Evolutionary conservation across 2,329 filamentous ascomycete species (phyloP).

Genomic region (Dothistroma septosporum): DNA sequence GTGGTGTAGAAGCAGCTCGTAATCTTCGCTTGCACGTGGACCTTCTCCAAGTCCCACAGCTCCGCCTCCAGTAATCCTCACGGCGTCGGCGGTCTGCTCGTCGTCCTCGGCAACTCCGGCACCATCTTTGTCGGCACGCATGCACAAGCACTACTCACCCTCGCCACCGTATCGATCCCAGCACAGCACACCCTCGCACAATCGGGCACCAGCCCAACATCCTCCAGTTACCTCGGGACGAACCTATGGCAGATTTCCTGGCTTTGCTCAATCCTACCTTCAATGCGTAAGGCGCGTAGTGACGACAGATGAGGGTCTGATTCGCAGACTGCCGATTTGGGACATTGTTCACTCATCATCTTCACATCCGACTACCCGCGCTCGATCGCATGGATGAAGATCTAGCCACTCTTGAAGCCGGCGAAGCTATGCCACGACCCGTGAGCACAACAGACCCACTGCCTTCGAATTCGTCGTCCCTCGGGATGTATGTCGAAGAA

Average conservation of each 20-base stretch:
- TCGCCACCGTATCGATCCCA: slow-evolving; percentile 15
- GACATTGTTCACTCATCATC: slow-evolving; percentile 21
- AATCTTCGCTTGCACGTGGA: too few species aligned
- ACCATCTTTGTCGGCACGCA: slow-evolving; percentile 22
- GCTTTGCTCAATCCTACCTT: slow-evolving; percentile 17
- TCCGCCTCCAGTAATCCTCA: background rate
- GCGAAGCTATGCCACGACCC: slow-evolving; percentile 50
- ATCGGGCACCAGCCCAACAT: slow-evolving; percentile 17
- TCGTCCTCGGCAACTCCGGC: slow-evolving; percentile 20
- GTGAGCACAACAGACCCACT: slow-evolving; percentile 37
- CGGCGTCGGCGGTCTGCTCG: slow-evolving; percentile 13
- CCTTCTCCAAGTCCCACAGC: too few species aligned
- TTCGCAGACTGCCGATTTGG: slow-evolving; percentile 18
- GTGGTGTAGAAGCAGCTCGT: too few species aligned
- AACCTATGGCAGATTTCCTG: slow-evolving; percentile 20
- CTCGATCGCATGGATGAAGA: slow-evolving; percentile 53
- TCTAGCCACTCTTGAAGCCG: slow-evolving; percentile 48
- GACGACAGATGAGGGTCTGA: slow-evolving; percentile 13
- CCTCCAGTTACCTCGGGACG: slow-evolving; percentile 13
- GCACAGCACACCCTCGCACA: slow-evolving; percentile 18
- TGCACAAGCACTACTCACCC: slow-evolving; percentile 22
- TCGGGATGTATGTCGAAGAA: slow-evolving; percentile 52
- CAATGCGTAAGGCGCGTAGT: slow-evolving; percentile 13
- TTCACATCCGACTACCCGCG: slow-evolving; percentile 49
- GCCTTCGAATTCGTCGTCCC: slow-evolving; percentile 40